Evolutionary conservation across 2,329 filamentous ascomycete genomes (phyloP).

Genomic region (Tolypocladium sp.): DNA sequence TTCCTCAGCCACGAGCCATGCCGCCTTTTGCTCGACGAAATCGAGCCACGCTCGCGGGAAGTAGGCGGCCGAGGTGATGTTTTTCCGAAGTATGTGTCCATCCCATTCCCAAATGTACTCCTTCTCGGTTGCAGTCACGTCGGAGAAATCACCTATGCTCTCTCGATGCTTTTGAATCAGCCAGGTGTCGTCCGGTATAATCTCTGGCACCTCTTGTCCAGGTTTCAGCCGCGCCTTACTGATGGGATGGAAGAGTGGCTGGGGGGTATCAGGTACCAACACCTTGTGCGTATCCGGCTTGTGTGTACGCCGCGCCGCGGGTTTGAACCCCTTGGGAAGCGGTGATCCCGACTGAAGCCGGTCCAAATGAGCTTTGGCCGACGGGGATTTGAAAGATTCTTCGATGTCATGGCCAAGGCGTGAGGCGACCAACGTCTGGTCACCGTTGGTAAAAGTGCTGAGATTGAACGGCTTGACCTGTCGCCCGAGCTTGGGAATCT

Average conservation of each 20-base stretch:
- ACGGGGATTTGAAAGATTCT: conserved; percentile 14
- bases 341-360: conserved; percentile 15
- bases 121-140: conserved; percentile 44
- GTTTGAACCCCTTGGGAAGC: conserved; percentile 5
- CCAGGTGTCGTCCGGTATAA: conserved; percentile 40
- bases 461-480: conserved; percentile 35
- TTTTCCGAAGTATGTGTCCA: conserved; percentile 40
- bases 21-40: conserved; percentile 40
- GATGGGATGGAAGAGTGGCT: conserved; percentile 47
- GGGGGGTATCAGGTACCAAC: conserved; percentile 38
- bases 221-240: conserved; percentile 43
- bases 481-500: conserved; percentile 31
- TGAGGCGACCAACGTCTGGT: conserved; percentile 34
- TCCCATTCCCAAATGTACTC: conserved; percentile 53
- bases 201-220: conserved; percentile 35
- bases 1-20: conserved; percentile 40
- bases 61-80: conserved; percentile 41
- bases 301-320: conserved; percentile 4
- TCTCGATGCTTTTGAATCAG: conserved; percentile 51
- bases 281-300: conserved; percentile 18
- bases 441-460: conserved; percentile 32
- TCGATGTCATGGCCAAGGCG: conserved; percentile 28
- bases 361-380: conserved; percentile 9
- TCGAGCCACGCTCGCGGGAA: conserved; percentile 41
- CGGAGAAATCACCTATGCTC: conserved; percentile 46